These are phyloP conservation scores for Wallemia hederae DNA, from an alignment of 1,284 basidiomycete species.

Conservation along the genomic window DNA sequence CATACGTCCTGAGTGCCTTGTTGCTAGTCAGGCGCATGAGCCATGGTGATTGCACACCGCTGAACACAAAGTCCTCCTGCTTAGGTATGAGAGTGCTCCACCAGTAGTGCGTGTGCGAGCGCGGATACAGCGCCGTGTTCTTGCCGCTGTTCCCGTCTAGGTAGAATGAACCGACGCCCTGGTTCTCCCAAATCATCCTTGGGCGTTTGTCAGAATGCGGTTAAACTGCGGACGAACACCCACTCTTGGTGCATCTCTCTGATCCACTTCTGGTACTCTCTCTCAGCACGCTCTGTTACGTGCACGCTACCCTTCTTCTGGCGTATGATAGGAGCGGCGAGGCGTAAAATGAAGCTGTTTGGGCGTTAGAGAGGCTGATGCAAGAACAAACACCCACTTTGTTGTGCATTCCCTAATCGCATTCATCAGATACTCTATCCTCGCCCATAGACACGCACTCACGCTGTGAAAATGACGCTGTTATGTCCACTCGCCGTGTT, in stretches of 20 bases:
- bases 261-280: background rate
- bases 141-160: background rate
- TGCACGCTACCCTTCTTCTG: background rate
- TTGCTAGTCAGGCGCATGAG: background rate
- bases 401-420: no score
- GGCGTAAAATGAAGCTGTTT: background rate
- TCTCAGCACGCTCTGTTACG: background rate
- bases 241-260: background rate
- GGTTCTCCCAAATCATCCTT: background rate
- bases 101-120: background rate
- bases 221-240: background rate
- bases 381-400: no score
- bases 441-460: no score
- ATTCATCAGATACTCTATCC: no score
- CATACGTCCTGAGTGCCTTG: background rate
- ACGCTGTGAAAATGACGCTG: background rate
- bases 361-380: no score
- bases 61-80: background rate
- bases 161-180: background rate
- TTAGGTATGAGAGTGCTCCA: background rate
- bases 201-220: background rate
- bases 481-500: background rate
- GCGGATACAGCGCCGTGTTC: background rate
- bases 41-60: background rate
- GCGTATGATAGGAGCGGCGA: background rate